Evolutionary conservation across 345 rosid species (phyloP).

Genomic region (Heritiera fomes): DNA sequence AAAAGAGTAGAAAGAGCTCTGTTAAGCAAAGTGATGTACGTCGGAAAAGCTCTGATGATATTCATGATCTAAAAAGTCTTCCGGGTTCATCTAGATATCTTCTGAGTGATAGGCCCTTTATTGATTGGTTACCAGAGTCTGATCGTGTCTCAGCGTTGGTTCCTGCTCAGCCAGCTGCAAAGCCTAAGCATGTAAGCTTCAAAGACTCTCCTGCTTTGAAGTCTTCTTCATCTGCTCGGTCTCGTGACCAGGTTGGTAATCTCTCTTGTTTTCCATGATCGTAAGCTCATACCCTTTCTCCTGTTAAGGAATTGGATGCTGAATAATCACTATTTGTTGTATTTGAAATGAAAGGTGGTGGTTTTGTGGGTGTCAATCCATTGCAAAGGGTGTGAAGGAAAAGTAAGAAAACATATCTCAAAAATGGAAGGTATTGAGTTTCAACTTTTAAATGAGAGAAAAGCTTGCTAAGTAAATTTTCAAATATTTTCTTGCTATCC

Average conservation of each 20-base stretch:
- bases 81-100: conserved; percentile 63
- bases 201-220: conserved; percentile 32
- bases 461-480: too few species aligned
- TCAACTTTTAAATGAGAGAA: neutral
- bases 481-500: neutral
- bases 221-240: conserved; percentile 31
- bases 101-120: conserved; percentile 49
- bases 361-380: conserved; percentile 87
- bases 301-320: neutral
- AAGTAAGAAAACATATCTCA: conserved; percentile 82
- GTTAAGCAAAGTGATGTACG: conserved; percentile 36
- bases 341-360: conserved; percentile 57
- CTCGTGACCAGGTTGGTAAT: conserved; percentile 16
- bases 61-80: conserved; percentile 39
- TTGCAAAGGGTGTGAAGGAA: conserved; percentile 97
- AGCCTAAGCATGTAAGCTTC: conserved; percentile 25
- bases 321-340: neutral
- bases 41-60: conserved; percentile 67
- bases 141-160: conserved; percentile 42
- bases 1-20: conserved; percentile 32
- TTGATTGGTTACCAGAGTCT: conserved; percentile 45
- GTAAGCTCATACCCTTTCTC: too few species aligned
- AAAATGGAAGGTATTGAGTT: conserved; percentile 78
- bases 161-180: conserved; percentile 25
- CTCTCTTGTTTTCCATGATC: conserved; percentile 32